Evolutionary conservation across 192 early-diverging fungal species (phyloP).

Genomic region (Coemansia sp.): DNA sequence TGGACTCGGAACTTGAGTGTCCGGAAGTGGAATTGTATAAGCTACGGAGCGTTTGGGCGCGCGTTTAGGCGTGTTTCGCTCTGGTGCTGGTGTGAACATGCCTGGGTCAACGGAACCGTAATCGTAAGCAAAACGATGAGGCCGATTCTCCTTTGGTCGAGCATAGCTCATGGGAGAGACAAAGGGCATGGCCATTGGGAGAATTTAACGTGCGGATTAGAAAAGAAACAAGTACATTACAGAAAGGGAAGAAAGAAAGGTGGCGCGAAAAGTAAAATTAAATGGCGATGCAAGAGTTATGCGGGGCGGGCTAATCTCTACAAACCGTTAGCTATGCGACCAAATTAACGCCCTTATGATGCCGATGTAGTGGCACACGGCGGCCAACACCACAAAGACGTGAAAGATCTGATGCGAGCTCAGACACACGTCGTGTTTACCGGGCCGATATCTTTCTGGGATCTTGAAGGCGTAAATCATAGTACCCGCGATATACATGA

Average conservation of each 20-base stretch:
- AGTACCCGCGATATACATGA: slow-evolving; percentile 78
- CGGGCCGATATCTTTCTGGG: slow-evolving; percentile 83
- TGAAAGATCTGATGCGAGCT: slow-evolving; percentile 95
- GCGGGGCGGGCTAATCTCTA: not conserved
- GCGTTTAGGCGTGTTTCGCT: slow-evolving; percentile 37
- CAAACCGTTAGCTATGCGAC: slow-evolving; percentile 16
- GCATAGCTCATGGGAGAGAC: slow-evolving; percentile 26
- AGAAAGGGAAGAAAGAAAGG: not conserved
- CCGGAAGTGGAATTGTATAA: slow-evolving; percentile 48
- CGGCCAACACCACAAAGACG: slow-evolving; percentile 75
- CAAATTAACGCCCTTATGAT: slow-evolving; percentile 57
- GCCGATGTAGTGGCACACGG: slow-evolving; percentile 72
- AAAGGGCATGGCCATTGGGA: slow-evolving; percentile 39
- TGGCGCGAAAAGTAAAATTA: not conserved
- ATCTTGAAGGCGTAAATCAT: slow-evolving; percentile 78
- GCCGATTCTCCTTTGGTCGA: slow-evolving; percentile 46
- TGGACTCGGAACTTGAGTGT: not conserved
- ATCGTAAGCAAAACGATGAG: slow-evolving; percentile 54
- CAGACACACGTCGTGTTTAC: slow-evolving; percentile 75
- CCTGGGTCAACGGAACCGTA: slow-evolving; percentile 53
- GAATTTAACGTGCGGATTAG: not conserved
- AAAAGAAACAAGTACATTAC: not conserved
- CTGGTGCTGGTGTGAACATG: slow-evolving; percentile 49
- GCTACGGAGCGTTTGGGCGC: slow-evolving; percentile 43
- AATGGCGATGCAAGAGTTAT: not conserved